Evolutionary conservation across 768 basidiomycete species (phyloP).

Genomic region (Lactarius hengduanensis): DNA sequence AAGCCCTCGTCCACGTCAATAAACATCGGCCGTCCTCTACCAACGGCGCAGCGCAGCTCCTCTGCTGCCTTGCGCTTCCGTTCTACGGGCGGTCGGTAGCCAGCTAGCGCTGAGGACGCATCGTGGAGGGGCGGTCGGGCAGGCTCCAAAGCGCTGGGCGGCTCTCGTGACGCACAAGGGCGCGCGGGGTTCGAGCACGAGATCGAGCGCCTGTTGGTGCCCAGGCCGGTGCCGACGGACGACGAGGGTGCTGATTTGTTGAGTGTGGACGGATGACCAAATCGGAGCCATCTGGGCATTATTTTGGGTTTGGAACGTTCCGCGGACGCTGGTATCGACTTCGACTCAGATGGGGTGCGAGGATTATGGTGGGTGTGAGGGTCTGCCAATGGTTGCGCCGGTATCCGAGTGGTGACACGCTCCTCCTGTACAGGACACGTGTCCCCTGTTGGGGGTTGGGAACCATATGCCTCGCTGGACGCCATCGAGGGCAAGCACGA

Average conservation of each 20-base stretch:
- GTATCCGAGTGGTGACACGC: background rate
- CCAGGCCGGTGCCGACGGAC: background rate
- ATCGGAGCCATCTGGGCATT: background rate
- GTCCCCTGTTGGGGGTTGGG: background rate
- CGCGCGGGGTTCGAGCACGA: background rate
- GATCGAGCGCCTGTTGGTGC: background rate
- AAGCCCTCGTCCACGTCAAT: background rate
- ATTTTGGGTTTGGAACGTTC: background rate
- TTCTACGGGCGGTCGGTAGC: background rate
- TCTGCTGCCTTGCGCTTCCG: slow-evolving; percentile 8
- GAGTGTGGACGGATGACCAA: background rate
- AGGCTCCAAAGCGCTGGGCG: background rate
- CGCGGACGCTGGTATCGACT: background rate
- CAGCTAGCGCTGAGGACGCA: background rate
- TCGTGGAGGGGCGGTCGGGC: background rate
- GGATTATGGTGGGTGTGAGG: background rate
- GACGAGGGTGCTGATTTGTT: background rate
- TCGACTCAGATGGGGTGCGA: background rate
- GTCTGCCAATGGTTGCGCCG: background rate
- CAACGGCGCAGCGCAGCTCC: background rate
- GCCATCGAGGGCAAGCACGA: background rate
- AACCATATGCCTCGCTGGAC: background rate
- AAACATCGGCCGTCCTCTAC: background rate
- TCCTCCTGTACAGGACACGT: background rate
- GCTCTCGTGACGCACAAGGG: too few relatives aligned